Evolutionary conservation across 2,329 filamentous ascomycete genomes (phyloP).

Genomic region (Aspergillus pseudoterreus): DNA sequence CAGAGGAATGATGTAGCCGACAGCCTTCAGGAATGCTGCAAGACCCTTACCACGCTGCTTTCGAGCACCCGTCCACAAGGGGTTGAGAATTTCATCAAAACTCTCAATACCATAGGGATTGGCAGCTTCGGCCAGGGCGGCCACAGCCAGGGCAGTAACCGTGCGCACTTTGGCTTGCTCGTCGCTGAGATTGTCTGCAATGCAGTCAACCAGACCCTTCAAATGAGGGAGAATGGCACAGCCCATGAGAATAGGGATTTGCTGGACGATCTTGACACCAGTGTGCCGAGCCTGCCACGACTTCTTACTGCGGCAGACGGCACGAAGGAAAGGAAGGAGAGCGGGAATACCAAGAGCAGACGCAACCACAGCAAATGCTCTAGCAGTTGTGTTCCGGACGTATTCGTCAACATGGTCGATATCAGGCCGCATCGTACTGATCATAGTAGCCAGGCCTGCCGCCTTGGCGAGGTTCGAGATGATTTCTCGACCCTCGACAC

Average conservation of each 20-base stretch:
- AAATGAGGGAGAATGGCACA: conserved; percentile 93
- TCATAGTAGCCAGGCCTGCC: conserved; percentile 96
- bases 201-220: conserved; percentile 94
- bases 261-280: conserved; percentile 97
- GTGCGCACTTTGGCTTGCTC: conserved; percentile 98
- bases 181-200: conserved; percentile 91
- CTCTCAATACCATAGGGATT: conserved; percentile 99
- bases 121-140: conserved; percentile 89
- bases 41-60: conserved; percentile 96
- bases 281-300: conserved; percentile 98
- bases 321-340: conserved; percentile 87
- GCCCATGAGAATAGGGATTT: conserved; percentile 98
- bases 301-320: conserved; percentile 96
- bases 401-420: conserved; percentile 99
- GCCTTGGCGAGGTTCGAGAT: conserved; percentile 98
- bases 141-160: conserved; percentile 91
- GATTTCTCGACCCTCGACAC: conserved; percentile 96
- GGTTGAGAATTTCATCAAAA: conserved; percentile 96
- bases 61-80: conserved; percentile 90
- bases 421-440: conserved; percentile 97
- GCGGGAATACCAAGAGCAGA: conserved; percentile 95
- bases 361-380: conserved; percentile 95
- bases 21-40: conserved; percentile 92
- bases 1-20: conserved; percentile 95
- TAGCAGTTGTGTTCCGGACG: conserved; percentile 93